A percentile compares a stretch with the other conserved stretches of the same genome.
Evolutionary conservation across 345 rosid species (phyloP).

Genomic region (Populus pruinosa): DNA sequence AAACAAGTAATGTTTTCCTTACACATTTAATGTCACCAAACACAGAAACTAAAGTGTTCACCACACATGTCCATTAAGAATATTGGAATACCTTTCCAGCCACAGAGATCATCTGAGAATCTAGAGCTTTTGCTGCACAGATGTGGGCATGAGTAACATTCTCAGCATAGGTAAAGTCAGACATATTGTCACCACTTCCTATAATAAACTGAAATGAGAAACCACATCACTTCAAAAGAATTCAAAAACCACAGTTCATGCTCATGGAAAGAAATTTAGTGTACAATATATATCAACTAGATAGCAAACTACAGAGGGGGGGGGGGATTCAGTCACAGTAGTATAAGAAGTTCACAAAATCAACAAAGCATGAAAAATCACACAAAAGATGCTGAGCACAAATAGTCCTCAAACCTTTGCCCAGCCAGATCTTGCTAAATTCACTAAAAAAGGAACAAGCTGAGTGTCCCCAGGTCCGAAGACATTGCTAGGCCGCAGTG

Average conservation of each 20-base stretch:
- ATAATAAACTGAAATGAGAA: slow-evolving; percentile 73
- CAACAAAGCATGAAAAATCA: background rate
- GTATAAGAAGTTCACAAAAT: background rate
- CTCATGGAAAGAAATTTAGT: background rate
- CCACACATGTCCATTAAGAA: slow-evolving; percentile 3
- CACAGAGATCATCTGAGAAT: slow-evolving; percentile 55
- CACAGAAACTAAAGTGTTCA: background rate
- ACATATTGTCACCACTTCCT: slow-evolving; percentile 79
- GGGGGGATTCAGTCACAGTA: background rate
- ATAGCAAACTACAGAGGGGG: background rate
- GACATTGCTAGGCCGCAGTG: slow-evolving; percentile 83
- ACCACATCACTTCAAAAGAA: slow-evolving; percentile 31
- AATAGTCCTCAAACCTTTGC: slow-evolving; percentile 56
- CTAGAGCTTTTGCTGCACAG: slow-evolving; percentile 75
- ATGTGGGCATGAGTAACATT: slow-evolving; percentile 84
- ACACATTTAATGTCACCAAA: background rate
- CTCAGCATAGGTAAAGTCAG: slow-evolving; percentile 85
- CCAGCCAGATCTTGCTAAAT: slow-evolving; percentile 73
- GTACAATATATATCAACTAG: background rate
- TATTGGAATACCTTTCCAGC: slow-evolving; percentile 77
- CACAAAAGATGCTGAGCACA: slow-evolving; percentile 3
- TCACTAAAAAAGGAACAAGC: slow-evolving; percentile 53
- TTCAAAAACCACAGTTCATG: background rate
- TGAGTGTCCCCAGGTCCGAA: slow-evolving; percentile 84
- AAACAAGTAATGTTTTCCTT: slow-evolving; percentile 4